Evolutionary conservation across 805 yeast genomes (phyloP), one percentile per base, ranked within the genome.

Genomic region (Saccharomycopsis capsularis): DNA sequence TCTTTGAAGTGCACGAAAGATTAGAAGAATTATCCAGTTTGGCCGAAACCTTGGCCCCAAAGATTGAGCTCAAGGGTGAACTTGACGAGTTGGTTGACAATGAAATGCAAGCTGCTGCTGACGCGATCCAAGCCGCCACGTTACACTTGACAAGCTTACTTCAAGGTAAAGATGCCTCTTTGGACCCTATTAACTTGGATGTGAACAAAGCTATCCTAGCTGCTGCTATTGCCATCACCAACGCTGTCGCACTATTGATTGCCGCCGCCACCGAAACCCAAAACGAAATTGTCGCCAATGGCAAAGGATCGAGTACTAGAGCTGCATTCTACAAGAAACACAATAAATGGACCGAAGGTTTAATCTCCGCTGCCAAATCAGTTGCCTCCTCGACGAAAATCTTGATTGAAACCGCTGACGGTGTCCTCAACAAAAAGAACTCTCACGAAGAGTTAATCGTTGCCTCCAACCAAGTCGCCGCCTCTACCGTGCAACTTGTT

Each of bases 301-400:
- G 86, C 39, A 72, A 74, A 51, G 91, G 91, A 2, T 63, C 79
- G 0, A 78, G 74, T 42, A 71, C 86, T 1, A 71, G 79, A 50
- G 78, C 88, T 13, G 85, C 84, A 40, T 88, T 82, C 63, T 89
- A 89, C 67, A 85, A 82, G 63, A 87, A 86, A 65, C 85, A 88
- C 63, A 88, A 81, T 64, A 75, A 91, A 58, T 88, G 96, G 96
- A 86, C 96, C 0, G 95, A 89, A 65, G 96, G 96, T 21, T 78
- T 88, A 50, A 81, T 88, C 27, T 84, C 95, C 52, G 96, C 96
- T 16, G 87, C 95, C 1, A 82, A 83, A 58, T 81, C 91, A 1
- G 93, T 88, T 36, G 95, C 95, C 1, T 77, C 78, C 2, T 78
- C 95, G 1, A 89, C 96, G 2, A 83, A 81, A 58, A 69, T 82